Evolutionary conservation across 352 stramenopile species (phyloP).

Genomic region (Phytopythium mirpurense): DNA sequence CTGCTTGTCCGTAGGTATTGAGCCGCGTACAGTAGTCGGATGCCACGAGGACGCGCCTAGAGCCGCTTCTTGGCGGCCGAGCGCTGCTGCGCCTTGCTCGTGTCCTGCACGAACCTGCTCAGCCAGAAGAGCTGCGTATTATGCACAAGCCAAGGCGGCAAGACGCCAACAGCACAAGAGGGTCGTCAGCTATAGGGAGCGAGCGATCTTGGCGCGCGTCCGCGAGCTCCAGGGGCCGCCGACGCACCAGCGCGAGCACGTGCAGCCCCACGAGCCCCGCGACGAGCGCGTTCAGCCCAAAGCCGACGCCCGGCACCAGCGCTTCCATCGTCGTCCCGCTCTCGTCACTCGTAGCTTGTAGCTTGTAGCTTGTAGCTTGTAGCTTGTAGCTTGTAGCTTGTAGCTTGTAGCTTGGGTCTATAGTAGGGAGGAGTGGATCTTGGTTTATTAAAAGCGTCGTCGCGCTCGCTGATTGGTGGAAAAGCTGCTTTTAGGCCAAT

Average conservation of each 20-base stretch:
- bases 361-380: no score
- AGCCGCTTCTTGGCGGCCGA: slow-evolving; percentile 48
- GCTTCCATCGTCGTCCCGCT: background rate
- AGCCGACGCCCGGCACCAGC: slow-evolving; percentile 19
- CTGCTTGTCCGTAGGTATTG: no score
- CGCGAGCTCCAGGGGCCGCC: no score
- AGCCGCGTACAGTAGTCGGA: no score
- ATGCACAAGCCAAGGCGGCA: no score
- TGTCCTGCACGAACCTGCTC: slow-evolving; percentile 53
- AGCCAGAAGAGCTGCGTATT: slow-evolving; percentile 48
- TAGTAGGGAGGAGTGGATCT: no score
- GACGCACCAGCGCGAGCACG: slow-evolving; percentile 62
- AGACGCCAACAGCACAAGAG: no score
- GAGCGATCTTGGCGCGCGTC: no score
- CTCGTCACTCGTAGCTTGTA: background rate
- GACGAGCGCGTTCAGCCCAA: slow-evolving; percentile 67
- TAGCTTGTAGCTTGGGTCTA: no score
- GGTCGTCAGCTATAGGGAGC: no score
- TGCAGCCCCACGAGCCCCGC: slow-evolving; percentile 61
- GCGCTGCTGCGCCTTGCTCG: slow-evolving; percentile 31
- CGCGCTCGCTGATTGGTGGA: background rate
- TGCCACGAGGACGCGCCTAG: no score
- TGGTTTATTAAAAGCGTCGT: background rate
- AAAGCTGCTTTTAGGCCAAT: background rate
- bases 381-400: no score